Conservation (phyloP, 805 yeast genomes). For the Candida suzukii region DNA sequence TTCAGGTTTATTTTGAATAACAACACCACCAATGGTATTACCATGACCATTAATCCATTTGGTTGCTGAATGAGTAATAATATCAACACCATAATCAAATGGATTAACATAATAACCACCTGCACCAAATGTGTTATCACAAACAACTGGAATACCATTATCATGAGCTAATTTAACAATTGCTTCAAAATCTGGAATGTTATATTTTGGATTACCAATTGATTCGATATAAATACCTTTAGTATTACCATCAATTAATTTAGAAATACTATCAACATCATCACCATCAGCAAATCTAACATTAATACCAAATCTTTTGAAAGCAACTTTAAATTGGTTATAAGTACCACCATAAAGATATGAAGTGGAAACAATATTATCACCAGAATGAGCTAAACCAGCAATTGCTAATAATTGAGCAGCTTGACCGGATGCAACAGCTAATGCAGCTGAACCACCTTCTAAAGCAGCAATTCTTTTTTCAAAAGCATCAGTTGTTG, state of each 20-base stretch:
- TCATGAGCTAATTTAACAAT: slow-evolving; percentile 74
- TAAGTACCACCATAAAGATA: slow-evolving; percentile 93
- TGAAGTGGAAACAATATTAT: slow-evolving; percentile 82
- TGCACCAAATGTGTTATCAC: slow-evolving; percentile 95
- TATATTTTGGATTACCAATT: slow-evolving; percentile 89
- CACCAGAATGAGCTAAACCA: slow-evolving; percentile 82
- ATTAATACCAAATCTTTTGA: slow-evolving; percentile 83
- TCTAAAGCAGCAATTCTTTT: slow-evolving; percentile 89
- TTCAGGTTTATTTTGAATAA: slow-evolving; percentile 36
- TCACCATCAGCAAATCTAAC: slow-evolving; percentile 83
- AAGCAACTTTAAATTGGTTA: slow-evolving; percentile 89
- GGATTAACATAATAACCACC: slow-evolving; percentile 88
- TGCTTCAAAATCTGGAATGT: slow-evolving; percentile 83
- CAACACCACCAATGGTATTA: slow-evolving; percentile 86
- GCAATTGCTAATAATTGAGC: slow-evolving; percentile 85
- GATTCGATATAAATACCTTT: slow-evolving; percentile 87
- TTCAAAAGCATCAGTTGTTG: slow-evolving; percentile 88
- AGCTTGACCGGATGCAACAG: slow-evolving; percentile 93
- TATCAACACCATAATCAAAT: slow-evolving; percentile 83
- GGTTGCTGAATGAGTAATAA: slow-evolving; percentile 90
- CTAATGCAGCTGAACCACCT: slow-evolving; percentile 86
- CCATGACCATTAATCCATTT: slow-evolving; percentile 99
- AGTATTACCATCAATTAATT: slow-evolving; percentile 73
- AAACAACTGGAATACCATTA: slow-evolving; percentile 84
- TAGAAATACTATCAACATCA: slow-evolving; percentile 59